Base-by-base conservation (phyloP, 2,329 filamentous ascomycete species). In the Pseudocercospora eumusae region DNA sequence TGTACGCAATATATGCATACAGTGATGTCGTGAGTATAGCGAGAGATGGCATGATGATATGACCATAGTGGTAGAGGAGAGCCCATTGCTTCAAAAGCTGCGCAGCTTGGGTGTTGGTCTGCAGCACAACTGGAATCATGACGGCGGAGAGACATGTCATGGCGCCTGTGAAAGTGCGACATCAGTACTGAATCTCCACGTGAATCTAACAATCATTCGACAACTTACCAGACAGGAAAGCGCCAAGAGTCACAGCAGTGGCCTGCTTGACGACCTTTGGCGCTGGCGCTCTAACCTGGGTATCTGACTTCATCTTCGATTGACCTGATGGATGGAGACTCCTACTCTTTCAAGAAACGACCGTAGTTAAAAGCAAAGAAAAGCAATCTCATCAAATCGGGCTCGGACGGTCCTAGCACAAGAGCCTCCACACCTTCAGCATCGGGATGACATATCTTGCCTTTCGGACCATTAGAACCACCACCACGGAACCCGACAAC, bases 131-230 rank as follows among this genome's bases (percentile, higher is more conserved):
- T 9, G 57, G 57, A 21, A 59, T 52, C 50, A 52, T 44, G 47
- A 52, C 23, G 25, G 50, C 31, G 13, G 57, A 59, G 18, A 59
- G 57, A 21, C 57, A 53, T 27, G 52, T 53, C 57, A 59, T 59
- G 28, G 57, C 57, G 23, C 57, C 57, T 59, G 49, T 2, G 10
- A 27, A 23, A 21, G 4, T 2, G 21, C 15, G 15, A 1, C 4
- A n/a, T 54, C 49, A 52, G 27, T 4, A 52, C 10, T 20, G 13
- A 18, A n/a, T 2, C 2, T 27, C 4, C 9, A 11, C 25, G 13
- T n/a, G 8, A 3, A 8, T n/a, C 13, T 15, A 18, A n/a, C 1
- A 3, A 18, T 11, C 1, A 18, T 1, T 18, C 2, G 2, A 18
- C 52, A 8, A 11, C 52, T 54, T 36, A 23, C 52, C 52, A 4